phyloP scores from a whole-genome alignment of 768 basidiomycete genomes.

The Boletellus emodensis region DNA sequence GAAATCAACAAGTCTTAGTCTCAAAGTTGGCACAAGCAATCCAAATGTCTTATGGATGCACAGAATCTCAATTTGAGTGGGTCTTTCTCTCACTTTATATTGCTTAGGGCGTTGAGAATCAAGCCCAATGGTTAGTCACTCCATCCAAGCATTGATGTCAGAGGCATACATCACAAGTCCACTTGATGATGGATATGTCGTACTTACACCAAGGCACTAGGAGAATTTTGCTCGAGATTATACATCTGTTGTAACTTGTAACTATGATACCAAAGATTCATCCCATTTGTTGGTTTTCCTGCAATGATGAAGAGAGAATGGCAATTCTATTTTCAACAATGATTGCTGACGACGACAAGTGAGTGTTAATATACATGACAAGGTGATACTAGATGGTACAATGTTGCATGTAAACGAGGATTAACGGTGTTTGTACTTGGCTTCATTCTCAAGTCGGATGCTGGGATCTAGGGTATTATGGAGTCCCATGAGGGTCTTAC shows the following conservation, averaged over 20 bases:
- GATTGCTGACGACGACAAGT: neutral
- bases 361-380: slow-evolving; percentile 11
- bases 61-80: slow-evolving; percentile 20
- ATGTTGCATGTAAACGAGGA: slow-evolving; percentile 6
- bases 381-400: slow-evolving; percentile 21
- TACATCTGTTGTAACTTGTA: too few relatives aligned
- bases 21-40: slow-evolving; percentile 14
- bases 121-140: slow-evolving; percentile 6
- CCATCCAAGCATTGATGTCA: slow-evolving; percentile 19
- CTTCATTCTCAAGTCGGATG: slow-evolving; percentile 76
- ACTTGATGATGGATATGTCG: slow-evolving; percentile 26
- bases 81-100: slow-evolving; percentile 1
- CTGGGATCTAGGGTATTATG: slow-evolving; percentile 91
- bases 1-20: slow-evolving; percentile 1
- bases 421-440: slow-evolving; percentile 88
- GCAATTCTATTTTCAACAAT: neutral
- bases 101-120: neutral
- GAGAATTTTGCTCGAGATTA: neutral
- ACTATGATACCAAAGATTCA: neutral
- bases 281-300: neutral
- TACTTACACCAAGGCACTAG: slow-evolving; percentile 27
- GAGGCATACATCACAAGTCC: slow-evolving; percentile 31
- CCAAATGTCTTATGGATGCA: slow-evolving; percentile 11
- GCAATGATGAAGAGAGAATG: neutral
- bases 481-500: slow-evolving; percentile 90